Base-by-base conservation (phyloP, 768 basidiomycete genomes). In the Collybiopsis confluens region DNA sequence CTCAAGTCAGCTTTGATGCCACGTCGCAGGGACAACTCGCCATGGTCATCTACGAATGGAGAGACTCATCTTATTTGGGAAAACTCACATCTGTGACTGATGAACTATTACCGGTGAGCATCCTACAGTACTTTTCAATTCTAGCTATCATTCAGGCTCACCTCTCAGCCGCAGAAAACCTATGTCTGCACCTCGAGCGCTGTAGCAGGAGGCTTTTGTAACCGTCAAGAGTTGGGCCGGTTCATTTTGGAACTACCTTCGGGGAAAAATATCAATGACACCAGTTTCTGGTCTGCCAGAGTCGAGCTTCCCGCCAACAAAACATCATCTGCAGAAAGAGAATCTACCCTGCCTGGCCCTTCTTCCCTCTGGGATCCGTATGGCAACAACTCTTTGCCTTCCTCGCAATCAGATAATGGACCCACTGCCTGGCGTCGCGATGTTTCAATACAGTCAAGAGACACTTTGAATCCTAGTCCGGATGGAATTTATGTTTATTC, bases 1-100 rank as follows among this genome's bases (percentile, higher is more conserved):
- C 52, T 59, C 20, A 56, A 88, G 86, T 96, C 56, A 84, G 85
- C 3, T 98, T 98, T 71, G 83, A 90, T 60, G 65, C 74, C 16
- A 62, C 76, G 4, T 93, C 93, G 2, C 75, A 85, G 61, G 96
- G 96, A 35, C 90, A 96, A 69, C 74, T 97, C 18, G 92, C 96
- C 24, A 85, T 97, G 79, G 89, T 96, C 50, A 83, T 99, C 21
- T 99, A 98, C 64, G 96, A 98, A 71, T 99, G 95, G 95, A 67
- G 76, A 26, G 97, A 99, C 64, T 85, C 85, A 49, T 70, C 76
- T 43, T 94, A 90, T 65, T 77, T 99, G 2, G 97, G 97, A 30
- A 84, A 79, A 65, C 70, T 76, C 43, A 83, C 83, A 27, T 82
- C 83, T 4, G 56, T 69, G 28, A 68, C 65, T 4, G 76, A 83